Evolutionary conservation across 352 stramenopile genomes (phyloP).

Genomic region (Aphanomyces astaci): DNA sequence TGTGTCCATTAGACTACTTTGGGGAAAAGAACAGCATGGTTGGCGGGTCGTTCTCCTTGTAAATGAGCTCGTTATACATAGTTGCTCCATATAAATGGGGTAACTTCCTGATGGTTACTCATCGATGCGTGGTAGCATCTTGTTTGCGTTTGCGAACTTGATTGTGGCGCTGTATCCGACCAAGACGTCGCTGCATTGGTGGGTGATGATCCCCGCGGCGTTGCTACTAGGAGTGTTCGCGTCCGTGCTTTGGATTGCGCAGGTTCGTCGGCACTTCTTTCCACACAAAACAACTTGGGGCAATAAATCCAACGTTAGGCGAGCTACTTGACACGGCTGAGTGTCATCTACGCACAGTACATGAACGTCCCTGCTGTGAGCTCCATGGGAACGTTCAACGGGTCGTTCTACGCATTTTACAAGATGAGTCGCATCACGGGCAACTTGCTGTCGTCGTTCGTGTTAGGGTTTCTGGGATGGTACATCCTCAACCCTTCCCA

Average conservation of each 20-base stretch:
- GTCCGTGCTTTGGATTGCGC: constrained; percentile 20
- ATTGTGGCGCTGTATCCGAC: constrained; percentile 4
- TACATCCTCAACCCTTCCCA: too few species aligned
- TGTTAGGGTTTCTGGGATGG: not conserved
- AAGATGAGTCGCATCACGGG: constrained; percentile 9
- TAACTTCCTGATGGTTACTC: not conserved
- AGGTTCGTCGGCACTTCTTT: too few species aligned
- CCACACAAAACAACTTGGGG: too few species aligned
- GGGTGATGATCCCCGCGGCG: constrained; percentile 3
- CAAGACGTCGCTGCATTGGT: not conserved
- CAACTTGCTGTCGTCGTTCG: constrained; percentile 10
- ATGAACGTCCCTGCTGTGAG: not conserved
- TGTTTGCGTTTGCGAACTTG: constrained; percentile 17
- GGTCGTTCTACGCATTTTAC: constrained; percentile 4
- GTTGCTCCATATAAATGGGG: not conserved
- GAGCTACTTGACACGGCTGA: constrained; percentile 14
- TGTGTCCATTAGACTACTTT: not conserved
- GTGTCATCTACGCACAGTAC: constrained; percentile 11
- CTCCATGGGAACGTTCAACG: constrained; percentile 15
- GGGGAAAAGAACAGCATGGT: constrained; percentile 11
- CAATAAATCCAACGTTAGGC: too few species aligned
- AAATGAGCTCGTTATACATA: not conserved
- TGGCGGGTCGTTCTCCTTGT: constrained; percentile 9
- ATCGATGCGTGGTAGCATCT: not conserved
- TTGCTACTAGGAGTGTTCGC: not conserved